phyloP scores from a whole-genome alignment of 1,284 basidiomycete genomes.

The Apiotrichum laibachii region DNA sequence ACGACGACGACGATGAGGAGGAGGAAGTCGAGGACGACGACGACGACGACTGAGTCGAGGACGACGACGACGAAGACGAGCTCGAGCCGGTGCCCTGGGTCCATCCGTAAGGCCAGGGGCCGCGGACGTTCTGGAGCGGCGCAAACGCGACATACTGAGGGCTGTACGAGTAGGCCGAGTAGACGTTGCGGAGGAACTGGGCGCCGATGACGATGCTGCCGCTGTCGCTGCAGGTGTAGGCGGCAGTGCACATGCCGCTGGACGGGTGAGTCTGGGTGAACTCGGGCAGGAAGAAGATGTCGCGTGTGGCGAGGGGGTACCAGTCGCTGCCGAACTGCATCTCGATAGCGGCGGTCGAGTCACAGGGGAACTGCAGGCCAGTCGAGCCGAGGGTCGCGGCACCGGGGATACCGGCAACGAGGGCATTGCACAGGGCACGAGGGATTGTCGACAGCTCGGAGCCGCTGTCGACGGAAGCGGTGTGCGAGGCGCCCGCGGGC shows the following conservation, averaged over 20 bases:
- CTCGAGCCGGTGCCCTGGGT: too few relatives aligned
- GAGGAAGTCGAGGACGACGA: not conserved
- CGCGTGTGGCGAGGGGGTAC: constrained; percentile 63
- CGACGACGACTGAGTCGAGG: not conserved
- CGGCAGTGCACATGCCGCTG: not conserved
- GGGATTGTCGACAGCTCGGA: constrained; percentile 83
- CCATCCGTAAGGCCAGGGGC: constrained; percentile 2
- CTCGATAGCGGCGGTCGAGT: constrained; percentile 62
- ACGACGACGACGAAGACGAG: not conserved
- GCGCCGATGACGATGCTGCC: constrained; percentile 58
- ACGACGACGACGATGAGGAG: too few relatives aligned
- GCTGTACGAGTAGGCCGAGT: constrained; percentile 53
- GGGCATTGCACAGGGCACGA: constrained; percentile 56
- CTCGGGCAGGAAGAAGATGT: constrained; percentile 56
- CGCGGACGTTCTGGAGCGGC: constrained; percentile 27
- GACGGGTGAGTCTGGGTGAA: not conserved
- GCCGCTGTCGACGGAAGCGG: constrained; percentile 39
- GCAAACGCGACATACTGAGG: constrained; percentile 54
- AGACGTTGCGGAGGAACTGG: constrained; percentile 75
- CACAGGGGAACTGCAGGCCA: constrained; percentile 65
- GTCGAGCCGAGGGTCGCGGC: constrained; percentile 54
- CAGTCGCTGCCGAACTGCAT: constrained; percentile 68
- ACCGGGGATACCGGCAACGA: constrained; percentile 73
- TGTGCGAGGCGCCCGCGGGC: too few relatives aligned
- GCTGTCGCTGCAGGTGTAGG: not conserved